Conservation (phyloP, 2,329 filamentous ascomycete genomes). For the Paecilomyces fulvus region DNA sequence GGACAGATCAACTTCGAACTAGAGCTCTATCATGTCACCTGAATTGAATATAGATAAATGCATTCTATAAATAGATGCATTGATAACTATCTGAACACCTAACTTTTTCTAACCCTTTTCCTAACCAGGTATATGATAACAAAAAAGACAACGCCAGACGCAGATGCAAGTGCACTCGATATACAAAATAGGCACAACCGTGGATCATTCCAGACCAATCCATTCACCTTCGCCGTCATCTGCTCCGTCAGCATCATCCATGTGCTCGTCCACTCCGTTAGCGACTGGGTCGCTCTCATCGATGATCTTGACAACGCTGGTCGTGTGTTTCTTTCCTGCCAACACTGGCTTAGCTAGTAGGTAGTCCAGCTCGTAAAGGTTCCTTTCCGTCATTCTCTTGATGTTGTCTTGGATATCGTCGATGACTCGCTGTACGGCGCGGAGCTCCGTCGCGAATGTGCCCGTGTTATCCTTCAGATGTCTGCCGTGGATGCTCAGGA, state of each 20-base stretch:
- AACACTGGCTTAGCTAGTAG: conserved; percentile 50
- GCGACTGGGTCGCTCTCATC: conserved; percentile 13
- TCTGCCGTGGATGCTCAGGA: conserved; percentile 72
- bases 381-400: conserved; percentile 74
- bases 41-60: background rate
- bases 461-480: conserved; percentile 75
- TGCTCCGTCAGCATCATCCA: background rate
- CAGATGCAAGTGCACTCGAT: background rate
- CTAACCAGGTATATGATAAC: background rate
- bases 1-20: no score
- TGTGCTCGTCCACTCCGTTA: background rate
- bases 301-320: conserved; percentile 20
- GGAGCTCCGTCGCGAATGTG: conserved; percentile 73
- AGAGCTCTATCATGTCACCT: background rate
- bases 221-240: background rate
- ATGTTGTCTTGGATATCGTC: conserved; percentile 74
- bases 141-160: background rate
- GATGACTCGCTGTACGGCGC: conserved; percentile 73
- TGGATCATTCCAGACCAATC: background rate
- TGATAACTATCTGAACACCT: background rate
- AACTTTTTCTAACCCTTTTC: background rate
- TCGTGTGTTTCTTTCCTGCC: conserved; percentile 17
- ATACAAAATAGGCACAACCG: background rate
- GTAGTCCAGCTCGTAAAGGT: conserved; percentile 83
- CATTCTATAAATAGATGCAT: background rate